Percentiles rank a stretch among this genome's conserved stretches.
Conservation (phyloP, 441 rosid species). For the Brassica hybrid region DNA sequence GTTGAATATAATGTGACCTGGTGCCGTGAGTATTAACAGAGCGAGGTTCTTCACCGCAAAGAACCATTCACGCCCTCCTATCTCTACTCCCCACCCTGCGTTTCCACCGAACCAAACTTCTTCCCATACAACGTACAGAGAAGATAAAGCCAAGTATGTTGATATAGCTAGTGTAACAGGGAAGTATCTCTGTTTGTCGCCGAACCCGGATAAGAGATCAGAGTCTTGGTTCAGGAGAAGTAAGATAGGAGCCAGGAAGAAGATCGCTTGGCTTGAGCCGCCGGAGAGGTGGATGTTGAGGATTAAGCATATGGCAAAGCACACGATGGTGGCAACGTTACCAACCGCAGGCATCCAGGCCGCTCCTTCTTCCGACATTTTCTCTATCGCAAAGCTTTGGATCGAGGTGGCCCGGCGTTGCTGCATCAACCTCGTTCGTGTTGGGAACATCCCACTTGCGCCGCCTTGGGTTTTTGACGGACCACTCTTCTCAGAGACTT, state of each 20-base stretch:
- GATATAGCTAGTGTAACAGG: slow-evolving; percentile 84
- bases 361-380: slow-evolving; percentile 87
- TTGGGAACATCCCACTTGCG: slow-evolving; percentile 54
- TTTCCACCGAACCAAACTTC: slow-evolving; percentile 90
- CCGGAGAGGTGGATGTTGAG: slow-evolving; percentile 83
- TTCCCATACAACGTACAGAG: slow-evolving; percentile 78
- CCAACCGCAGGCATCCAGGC: slow-evolving; percentile 99
- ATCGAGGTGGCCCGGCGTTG: slow-evolving; percentile 78
- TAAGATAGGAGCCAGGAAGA: slow-evolving; percentile 93
- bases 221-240: slow-evolving; percentile 98
- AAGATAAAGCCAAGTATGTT: slow-evolving; percentile 70
- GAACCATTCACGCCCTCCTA: slow-evolving; percentile 95
- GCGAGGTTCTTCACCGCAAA: slow-evolving; percentile 91
- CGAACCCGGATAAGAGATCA: slow-evolving; percentile 92
- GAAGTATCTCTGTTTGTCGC: slow-evolving; percentile 98
- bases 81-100: slow-evolving; percentile 87
- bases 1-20: slow-evolving; percentile 91
- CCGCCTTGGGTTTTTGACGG: slow-evolving; percentile 60
- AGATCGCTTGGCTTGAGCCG: slow-evolving; percentile 93
- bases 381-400: slow-evolving; percentile 82
- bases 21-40: slow-evolving; percentile 81
- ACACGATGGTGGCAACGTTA: slow-evolving; percentile 89
- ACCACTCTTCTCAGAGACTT: slow-evolving; percentile 60
- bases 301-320: slow-evolving; percentile 94
- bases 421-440: slow-evolving; percentile 94